Percentiles rank a stretch among this genome's conserved stretches.
Evolutionary conservation across 164 flowering plant genomes (phyloP).

Genomic region (Tetracentron sinense): DNA sequence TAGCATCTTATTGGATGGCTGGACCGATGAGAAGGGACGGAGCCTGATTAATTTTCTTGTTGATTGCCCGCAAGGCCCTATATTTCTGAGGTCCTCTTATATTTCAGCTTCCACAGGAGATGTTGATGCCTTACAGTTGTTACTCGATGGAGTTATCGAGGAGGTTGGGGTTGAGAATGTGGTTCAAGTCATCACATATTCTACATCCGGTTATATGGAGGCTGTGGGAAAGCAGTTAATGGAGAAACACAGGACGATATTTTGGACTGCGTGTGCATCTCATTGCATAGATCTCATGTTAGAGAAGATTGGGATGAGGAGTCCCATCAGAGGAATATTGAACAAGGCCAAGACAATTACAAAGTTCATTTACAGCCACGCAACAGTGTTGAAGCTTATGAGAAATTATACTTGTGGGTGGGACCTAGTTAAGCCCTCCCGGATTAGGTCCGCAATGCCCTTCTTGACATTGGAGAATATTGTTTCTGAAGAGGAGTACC

Average conservation of each 20-base stretch:
- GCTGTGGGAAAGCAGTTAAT: conserved; percentile 39
- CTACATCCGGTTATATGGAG: conserved; percentile 32
- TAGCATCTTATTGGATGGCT: conserved; percentile 63
- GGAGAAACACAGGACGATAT: conserved; percentile 28
- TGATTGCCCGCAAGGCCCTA: conserved; percentile 50
- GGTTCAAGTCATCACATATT: conserved; percentile 49
- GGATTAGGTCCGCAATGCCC: conserved; percentile 25
- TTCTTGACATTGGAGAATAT: conserved; percentile 51
- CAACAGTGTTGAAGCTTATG: conserved; percentile 29
- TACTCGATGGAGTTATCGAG: conserved; percentile 41
- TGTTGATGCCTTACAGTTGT: conserved; percentile 26
- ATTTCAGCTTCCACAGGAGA: conserved; percentile 33
- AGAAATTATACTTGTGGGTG: conserved; percentile 21
- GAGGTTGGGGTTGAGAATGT: conserved; percentile 59
- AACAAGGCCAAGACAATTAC: conserved; percentile 44
- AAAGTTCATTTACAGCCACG: conserved; percentile 39
- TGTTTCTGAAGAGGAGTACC: conserved; percentile 27
- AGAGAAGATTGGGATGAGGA: conserved; percentile 36
- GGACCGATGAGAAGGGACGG: conserved; percentile 46
- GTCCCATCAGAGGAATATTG: conserved; percentile 16
- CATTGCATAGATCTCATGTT: conserved; percentile 59
- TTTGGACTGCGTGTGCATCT: conserved; percentile 58
- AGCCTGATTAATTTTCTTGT: conserved; percentile 44
- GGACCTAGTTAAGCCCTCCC: conserved; percentile 36
- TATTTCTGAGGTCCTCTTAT: conserved; percentile 48